These are phyloP conservation scores for Acanthamoeba healyi DNA, from an alignment of 208 protist species.

Conservation along the genomic window DNA sequence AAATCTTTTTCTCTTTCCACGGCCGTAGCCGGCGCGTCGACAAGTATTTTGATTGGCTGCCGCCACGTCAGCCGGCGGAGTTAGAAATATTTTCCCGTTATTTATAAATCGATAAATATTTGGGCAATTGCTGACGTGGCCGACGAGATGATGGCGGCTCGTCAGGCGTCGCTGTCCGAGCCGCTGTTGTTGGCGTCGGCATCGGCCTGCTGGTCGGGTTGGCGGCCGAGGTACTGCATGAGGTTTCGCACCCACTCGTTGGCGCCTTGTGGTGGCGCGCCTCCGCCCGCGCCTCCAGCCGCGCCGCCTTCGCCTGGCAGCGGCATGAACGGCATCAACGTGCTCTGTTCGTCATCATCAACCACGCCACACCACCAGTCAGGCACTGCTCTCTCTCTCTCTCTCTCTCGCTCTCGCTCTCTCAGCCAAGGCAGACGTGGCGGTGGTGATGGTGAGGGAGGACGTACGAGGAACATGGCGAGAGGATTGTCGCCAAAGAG, in stretches of 20 bases:
- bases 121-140: too few species aligned
- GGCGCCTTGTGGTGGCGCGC: background rate
- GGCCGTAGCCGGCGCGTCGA: background rate
- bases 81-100: background rate
- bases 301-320: background rate
- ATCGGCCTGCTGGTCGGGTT: background rate
- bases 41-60: background rate
- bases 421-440: too few species aligned
- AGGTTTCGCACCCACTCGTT: slow-evolving; percentile 50
- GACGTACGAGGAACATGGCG: slow-evolving; percentile 54
- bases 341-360: slow-evolving; percentile 25
- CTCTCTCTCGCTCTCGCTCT: too few species aligned
- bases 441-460: background rate
- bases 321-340: slow-evolving; percentile 30
- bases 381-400: too few species aligned
- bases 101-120: too few species aligned
- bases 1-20: background rate
- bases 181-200: background rate
- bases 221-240: slow-evolving; percentile 44
- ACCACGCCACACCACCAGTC: background rate
- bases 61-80: background rate
- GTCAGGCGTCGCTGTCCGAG: background rate
- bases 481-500: slow-evolving; percentile 18
- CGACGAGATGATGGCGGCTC: background rate
- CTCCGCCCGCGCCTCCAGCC: background rate